Base-by-base conservation (phyloP, 148 eudicot species). In the Persicaria tinctoria region DNA sequence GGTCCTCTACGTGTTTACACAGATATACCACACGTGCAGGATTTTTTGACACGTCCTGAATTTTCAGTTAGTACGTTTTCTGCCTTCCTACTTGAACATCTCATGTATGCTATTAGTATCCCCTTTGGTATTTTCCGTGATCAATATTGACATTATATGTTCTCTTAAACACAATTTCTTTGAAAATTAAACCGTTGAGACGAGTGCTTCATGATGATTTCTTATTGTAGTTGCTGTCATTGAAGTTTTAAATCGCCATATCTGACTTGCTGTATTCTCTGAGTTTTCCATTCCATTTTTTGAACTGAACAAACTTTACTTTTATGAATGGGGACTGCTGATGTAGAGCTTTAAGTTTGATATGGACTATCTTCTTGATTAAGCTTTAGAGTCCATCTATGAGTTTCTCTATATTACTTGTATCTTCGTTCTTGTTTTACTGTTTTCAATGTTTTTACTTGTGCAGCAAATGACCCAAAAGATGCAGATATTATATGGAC, bases 401-500 rank as follows among this genome's bases (percentile, higher is more conserved):
- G 6, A 71, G 54, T 51, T 46, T 72, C 59, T 72, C 56, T 72
- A 32, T 32, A 32, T 50, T 72, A 54, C 59, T 6, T 5, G 1
- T 56, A 23, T 38, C 69, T 11, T 45, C 18, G 6, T 10, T 46
- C 4, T 0, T 75, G 5, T 14, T 46, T n/a, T 56, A 74, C 63
- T 11, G 20, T 27, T 62, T 59, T 11, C 8, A 64, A 32, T 32
- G 41, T 12, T 13, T 32, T 18, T 14, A 66, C 48, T 66, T 18
- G 75, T 83, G 83, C 90, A 95, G 99, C 94, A 32, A 76, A 76
- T 82, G 97, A 92, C 27, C 94, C 97, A 53, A 92, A 90, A 85
- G 87, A 88, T 78, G 97, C 99, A 78, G 97, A 95, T 83, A 95
- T 95, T 73, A 82, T 95, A 76, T 95, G 99, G 99, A 95, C 99